Conservation (phyloP, 2,329 filamentous ascomycete species). For the Alternaria metachromatica region DNA sequence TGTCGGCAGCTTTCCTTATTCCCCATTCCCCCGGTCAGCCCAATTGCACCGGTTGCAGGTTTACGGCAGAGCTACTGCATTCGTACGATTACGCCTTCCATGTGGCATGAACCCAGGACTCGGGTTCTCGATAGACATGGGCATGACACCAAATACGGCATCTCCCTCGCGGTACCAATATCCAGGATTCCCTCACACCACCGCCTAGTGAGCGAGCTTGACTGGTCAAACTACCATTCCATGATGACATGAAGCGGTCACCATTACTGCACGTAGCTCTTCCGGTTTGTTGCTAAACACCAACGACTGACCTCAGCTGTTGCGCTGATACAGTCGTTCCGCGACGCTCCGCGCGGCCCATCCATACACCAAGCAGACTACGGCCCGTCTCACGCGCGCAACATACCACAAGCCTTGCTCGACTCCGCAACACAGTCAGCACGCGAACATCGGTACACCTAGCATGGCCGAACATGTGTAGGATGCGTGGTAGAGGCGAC, state of each 20-base stretch:
- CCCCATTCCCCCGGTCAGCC: conserved; percentile 13
- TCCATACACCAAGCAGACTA: neutral
- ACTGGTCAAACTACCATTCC: neutral
- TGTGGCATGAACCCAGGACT: neutral
- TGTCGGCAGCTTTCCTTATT: conserved; percentile 10
- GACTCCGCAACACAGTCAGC: neutral
- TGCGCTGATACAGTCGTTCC: neutral
- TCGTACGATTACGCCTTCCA: conserved; percentile 1
- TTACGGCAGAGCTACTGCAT: conserved; percentile 10
- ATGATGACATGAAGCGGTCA: conserved; percentile 3
- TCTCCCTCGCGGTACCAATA: conserved; percentile 1
- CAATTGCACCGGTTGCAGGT: conserved; percentile 2
- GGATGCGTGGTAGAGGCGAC: neutral
- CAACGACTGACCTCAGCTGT: conserved; percentile 1
- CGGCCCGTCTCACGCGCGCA: neutral
- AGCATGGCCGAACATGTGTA: neutral
- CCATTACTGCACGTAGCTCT: neutral
- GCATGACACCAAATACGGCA: neutral
- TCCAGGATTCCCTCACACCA: neutral
- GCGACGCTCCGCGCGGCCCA: neutral
- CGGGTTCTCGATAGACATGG: conserved; percentile 1
- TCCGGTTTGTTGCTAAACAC: neutral
- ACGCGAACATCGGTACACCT: neutral
- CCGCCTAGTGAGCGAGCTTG: neutral
- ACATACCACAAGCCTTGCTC: neutral